Percentiles rank a stretch among this genome's conserved stretches.
Conservation (phyloP, 2,329 filamentous ascomycete species). For the Penicillium expansum region DNA sequence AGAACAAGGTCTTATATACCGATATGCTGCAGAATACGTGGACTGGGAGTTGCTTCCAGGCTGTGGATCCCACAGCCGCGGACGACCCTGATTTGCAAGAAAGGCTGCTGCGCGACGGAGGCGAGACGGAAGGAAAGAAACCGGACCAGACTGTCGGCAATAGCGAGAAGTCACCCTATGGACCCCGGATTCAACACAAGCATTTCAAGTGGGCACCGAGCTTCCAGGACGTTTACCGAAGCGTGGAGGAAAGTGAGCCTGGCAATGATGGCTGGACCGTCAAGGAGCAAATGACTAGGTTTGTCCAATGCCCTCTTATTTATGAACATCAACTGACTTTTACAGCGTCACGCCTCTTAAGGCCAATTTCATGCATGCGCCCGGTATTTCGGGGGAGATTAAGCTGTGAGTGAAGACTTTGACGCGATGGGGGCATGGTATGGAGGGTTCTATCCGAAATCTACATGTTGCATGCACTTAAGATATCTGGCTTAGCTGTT, state of each 20-base stretch:
- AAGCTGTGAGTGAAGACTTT: conserved; percentile 68
- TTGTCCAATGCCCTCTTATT: conserved; percentile 17
- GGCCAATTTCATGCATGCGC: conserved; percentile 84
- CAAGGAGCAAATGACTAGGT: conserved; percentile 83
- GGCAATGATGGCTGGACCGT: conserved; percentile 95
- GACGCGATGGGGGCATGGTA: conserved; percentile 16
- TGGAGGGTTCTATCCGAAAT: conserved; percentile 22
- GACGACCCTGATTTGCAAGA: conserved; percentile 66
- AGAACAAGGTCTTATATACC: conserved; percentile 74
- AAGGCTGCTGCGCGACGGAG: conserved; percentile 66
- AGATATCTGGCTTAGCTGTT: conserved; percentile 30
- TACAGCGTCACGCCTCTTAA: conserved; percentile 80
- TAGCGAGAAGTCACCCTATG: conserved; percentile 25
- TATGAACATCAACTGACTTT: background rate
- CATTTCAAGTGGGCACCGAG: conserved; percentile 94
- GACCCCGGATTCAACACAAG: conserved; percentile 65
- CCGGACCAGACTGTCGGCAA: conserved; percentile 22
- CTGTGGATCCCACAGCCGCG: conserved; percentile 63
- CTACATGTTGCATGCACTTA: conserved; percentile 25
- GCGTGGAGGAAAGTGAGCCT: conserved; percentile 72
- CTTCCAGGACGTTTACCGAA: conserved; percentile 82
- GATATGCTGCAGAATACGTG: conserved; percentile 88
- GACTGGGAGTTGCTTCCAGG: conserved; percentile 84
- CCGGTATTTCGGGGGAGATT: conserved; percentile 67
- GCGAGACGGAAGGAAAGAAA: conserved; percentile 43